phyloP scores from a whole-genome alignment of 2,329 filamentous ascomycete species.

The Hawksworthiomyces lignivorus region DNA sequence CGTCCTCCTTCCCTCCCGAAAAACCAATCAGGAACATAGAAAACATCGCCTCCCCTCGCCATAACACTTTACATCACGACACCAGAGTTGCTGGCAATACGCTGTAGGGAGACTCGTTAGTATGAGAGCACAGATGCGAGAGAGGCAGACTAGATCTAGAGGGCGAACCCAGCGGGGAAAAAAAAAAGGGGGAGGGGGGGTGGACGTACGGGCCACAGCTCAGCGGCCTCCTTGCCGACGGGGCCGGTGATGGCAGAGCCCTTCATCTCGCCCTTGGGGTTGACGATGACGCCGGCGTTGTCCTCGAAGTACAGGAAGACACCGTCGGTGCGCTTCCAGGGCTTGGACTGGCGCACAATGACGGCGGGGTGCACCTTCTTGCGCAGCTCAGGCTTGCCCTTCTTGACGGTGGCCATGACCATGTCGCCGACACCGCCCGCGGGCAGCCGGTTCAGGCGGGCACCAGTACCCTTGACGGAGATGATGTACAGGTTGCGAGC shows the following conservation, averaged over 20 bases:
- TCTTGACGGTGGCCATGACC: conserved; percentile 99
- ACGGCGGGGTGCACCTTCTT: conserved; percentile 99
- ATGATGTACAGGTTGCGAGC: conserved; percentile 99
- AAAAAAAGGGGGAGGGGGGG: background rate
- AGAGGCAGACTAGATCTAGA: too few species aligned
- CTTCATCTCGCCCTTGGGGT: conserved; percentile 99
- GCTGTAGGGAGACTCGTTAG: conserved; percentile 47
- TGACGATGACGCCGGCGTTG: conserved; percentile 99
- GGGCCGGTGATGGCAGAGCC: conserved; percentile 98
- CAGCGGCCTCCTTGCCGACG: conserved; percentile 98
- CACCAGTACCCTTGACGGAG: conserved; percentile 97
- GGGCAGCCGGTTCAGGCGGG: conserved; percentile 92
- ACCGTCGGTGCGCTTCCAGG: conserved; percentile 97
- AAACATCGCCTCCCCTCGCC: background rate
- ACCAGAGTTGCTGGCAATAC: conserved; percentile 99
- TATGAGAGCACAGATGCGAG: background rate
- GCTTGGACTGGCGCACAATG: conserved; percentile 71
- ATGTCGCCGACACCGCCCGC: conserved; percentile 98
- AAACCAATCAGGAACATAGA: conserved; percentile 1
- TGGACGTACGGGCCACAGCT: conserved; percentile 88
- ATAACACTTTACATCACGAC: conserved; percentile 86
- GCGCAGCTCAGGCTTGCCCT: conserved; percentile 99
- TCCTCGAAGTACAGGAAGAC: conserved; percentile 99
- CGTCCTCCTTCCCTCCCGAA: background rate
- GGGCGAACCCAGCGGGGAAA: too few species aligned